These are phyloP conservation scores for Colletotrichum somersetense DNA, from an alignment of 2,329 filamentous ascomycete genomes.

Conservation along the genomic window DNA sequence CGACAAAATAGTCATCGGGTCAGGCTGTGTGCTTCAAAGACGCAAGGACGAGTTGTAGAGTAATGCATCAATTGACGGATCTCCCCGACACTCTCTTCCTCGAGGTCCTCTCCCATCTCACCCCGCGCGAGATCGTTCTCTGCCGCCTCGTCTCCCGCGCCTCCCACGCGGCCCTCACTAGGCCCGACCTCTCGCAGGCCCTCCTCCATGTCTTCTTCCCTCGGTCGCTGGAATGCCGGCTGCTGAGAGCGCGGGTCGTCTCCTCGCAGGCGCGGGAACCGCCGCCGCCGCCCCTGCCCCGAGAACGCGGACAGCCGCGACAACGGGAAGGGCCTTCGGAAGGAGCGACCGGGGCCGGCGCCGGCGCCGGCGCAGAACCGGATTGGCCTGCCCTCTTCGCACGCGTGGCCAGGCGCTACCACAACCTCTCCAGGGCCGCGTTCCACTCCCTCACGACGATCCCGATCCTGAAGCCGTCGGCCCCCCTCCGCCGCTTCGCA, in stretches of 20 bases:
- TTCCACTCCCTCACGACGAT: constrained; percentile 40
- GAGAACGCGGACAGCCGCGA: not conserved
- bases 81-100: constrained; percentile 72
- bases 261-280: constrained; percentile 26
- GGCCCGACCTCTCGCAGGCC: constrained; percentile 58
- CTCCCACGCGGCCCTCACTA: constrained; percentile 64
- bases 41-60: not conserved
- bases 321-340: too few species aligned
- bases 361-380: not conserved
- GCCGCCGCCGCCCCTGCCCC: too few species aligned
- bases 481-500: constrained; percentile 52
- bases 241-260: constrained; percentile 43
- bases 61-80: constrained; percentile 54
- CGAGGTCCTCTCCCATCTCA: constrained; percentile 62
- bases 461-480: constrained; percentile 42
- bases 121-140: constrained; percentile 62
- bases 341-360: constrained; percentile 39
- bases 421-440: constrained; percentile 56
- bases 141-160: constrained; percentile 65
- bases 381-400: constrained; percentile 62
- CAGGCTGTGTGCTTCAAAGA: not conserved
- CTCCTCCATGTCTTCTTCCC: constrained; percentile 66
- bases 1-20: not conserved
- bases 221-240: constrained; percentile 64
- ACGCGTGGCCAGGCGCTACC: constrained; percentile 66